Evolutionary conservation across 108 stramenopile genomes (phyloP), one percentile per base, ranked within the genome.

Genomic region (Stephanodiscus minutulus): DNA sequence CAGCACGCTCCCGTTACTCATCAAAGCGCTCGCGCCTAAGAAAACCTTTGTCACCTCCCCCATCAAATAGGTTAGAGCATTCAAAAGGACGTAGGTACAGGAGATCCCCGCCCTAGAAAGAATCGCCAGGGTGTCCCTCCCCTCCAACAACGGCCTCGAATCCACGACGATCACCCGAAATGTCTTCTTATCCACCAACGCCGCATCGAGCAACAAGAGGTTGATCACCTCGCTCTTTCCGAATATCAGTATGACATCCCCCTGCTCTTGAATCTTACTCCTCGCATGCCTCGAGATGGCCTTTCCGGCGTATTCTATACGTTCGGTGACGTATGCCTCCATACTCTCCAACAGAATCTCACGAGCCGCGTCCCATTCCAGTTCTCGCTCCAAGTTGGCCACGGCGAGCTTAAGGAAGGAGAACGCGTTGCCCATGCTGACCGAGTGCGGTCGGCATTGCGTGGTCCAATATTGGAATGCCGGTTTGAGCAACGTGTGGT

Each of bases 361-460:
- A 61, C 91, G 91, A 20, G 90, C 89, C 37, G 92, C 92, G 17
- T 83, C 83, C 65, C 87, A 86, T 9, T 79, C 65, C 81, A 93
- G 50, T 8, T 96, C 94, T n/a, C 96, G 89, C 39, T 95, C 84
- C 44, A 98, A 70, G 54, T 87, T 86, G 36, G 94, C 89, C n/a
- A 97, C 89, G 53, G 83, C 89, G 18, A 84, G 60, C 68, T 92
- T 92, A 6, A 96, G 66, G 81, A 92, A 93, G 21, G 95, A 96
- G 79, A 97, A 94, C 39, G 97, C 97, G 73, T 97, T 97, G 37
- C 96, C 96, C 98, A 98, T 99, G 59, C 87, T 92, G 41, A 97
- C 96, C 11, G 90, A 90, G 68, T 96, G 97, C 10, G 94, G 96
- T 35, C 97, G 91, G 81, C 96, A 97, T 53, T 85, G 64, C 15